Evolutionary conservation across 345 rosid species (phyloP).

Genomic region (Syzygium jambos): DNA sequence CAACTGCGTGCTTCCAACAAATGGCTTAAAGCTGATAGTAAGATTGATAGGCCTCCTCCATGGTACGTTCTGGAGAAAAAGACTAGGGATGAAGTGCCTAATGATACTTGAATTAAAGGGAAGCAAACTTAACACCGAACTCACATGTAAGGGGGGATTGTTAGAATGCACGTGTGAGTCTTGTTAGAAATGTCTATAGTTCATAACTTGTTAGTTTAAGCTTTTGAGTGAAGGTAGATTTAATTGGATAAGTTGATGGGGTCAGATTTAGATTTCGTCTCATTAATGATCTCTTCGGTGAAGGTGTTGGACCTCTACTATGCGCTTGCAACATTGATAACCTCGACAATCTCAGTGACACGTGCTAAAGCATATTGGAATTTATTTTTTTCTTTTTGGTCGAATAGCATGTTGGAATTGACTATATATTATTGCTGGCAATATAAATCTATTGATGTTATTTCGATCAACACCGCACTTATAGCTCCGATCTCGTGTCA

Average conservation of each 20-base stretch:
- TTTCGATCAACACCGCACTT: neutral
- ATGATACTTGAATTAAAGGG: neutral
- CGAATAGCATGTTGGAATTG: neutral
- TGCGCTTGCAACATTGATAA: neutral
- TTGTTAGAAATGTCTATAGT: neutral
- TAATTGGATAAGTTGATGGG: no score
- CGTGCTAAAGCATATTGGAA: no score
- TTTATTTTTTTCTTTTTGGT: no score
- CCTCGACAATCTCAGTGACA: no score
- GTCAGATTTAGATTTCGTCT: neutral
- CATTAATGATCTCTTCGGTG: neutral
- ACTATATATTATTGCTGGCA: neutral
- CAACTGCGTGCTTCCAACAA: neutral
- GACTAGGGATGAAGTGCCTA: neutral
- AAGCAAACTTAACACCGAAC: neutral
- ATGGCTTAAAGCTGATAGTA: neutral
- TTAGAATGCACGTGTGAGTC: neutral
- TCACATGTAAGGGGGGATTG: no score
- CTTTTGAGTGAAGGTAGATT: no score
- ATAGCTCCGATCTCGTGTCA: neutral
- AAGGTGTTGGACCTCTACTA: no score
- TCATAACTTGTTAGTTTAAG: neutral
- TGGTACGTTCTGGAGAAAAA: neutral
- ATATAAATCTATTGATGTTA: neutral
- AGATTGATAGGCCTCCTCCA: neutral